Evolutionary conservation across 768 basidiomycete species (phyloP), one percentile per base, ranked within the genome.

Genomic region (Collybiopsis luxurians): DNA sequence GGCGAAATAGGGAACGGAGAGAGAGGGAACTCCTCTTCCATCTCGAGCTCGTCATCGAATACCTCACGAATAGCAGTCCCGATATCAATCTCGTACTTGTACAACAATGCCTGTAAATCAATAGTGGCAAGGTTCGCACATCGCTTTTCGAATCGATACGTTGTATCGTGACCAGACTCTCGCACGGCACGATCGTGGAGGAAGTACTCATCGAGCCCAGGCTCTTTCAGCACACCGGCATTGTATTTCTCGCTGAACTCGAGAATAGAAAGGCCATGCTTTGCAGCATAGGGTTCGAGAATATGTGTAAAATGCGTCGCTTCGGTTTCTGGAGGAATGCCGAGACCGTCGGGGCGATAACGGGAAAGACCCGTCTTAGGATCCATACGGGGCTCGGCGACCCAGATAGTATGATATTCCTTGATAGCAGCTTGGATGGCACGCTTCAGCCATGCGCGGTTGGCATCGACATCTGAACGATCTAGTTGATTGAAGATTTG

Each of bases 81-180:
- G 59, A 99, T 98, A 67, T 99, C 96, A 58, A 94, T 83, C 71
- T 99, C 96, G 64, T 98, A 98, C 79, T 99, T 99, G 84, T 96
- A 99, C 45, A 99, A 76, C 67, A 99, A 78, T 47, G 95, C 85
- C 75, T 98, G 95, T 61, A 99, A 76, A 69, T 99, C 96, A 68
- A 98, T 90, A 7, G 96, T 99, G 4, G 88, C 96, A 40, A 99
- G 84, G 74, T 98, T 96, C 19, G 95, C 96, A 66, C 95, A 98
- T 17, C 92, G 89, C 75, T 95, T 95, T 78, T 99, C 96, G 69
- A 99, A 93, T 13, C 96, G 86, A 71, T 99, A 99, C 2, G 93
- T 92, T 50, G 95, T 96, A 70, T 96, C 95, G 70, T 96, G 95
- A 38, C 96, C 95, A 7, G 90, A 93, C 76, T 99, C 96, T 52